Conservation (phyloP, 2,329 filamentous ascomycete species). For the Aspergillus sp. region DNA sequence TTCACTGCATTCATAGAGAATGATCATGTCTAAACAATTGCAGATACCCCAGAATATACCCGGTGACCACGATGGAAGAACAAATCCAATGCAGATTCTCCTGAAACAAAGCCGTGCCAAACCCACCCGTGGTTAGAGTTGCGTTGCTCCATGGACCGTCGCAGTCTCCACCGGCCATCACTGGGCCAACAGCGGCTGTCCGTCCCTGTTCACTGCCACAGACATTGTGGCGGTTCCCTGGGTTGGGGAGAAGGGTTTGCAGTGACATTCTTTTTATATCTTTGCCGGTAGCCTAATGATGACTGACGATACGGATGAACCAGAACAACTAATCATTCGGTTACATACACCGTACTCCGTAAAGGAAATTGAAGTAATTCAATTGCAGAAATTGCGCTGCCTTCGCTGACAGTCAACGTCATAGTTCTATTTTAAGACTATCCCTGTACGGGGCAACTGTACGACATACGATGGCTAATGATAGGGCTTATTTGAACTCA, state of each 20-base stretch:
- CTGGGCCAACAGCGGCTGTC: conserved; percentile 17
- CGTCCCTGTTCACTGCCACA: conserved; percentile 15
- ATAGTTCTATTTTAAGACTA: background rate
- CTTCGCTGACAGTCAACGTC: background rate
- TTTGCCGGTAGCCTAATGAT: conserved; percentile 3
- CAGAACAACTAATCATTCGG: background rate
- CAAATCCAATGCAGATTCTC: too few species aligned
- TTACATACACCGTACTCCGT: too few species aligned
- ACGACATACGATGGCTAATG: background rate
- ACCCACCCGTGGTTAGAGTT: conserved; percentile 5
- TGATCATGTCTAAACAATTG: too few species aligned
- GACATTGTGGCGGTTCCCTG: conserved; percentile 9
- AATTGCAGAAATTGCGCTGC: background rate
- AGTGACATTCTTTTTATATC: conserved; percentile 14
- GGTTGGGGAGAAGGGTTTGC: background rate
- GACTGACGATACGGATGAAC: background rate
- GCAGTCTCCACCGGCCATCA: conserved; percentile 13
- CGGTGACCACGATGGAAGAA: too few species aligned
- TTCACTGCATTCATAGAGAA: background rate
- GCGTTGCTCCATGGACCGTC: conserved; percentile 11
- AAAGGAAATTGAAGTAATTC: background rate
- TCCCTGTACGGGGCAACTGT: background rate
- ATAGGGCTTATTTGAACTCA: too few species aligned
- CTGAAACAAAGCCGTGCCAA: conserved; percentile 4
- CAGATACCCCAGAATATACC: too few species aligned